A percentile compares a stretch with the other conserved stretches of the same genome.
Conservation (phyloP, 352 stramenopile species). For the Phytopythium mirpurense region DNA sequence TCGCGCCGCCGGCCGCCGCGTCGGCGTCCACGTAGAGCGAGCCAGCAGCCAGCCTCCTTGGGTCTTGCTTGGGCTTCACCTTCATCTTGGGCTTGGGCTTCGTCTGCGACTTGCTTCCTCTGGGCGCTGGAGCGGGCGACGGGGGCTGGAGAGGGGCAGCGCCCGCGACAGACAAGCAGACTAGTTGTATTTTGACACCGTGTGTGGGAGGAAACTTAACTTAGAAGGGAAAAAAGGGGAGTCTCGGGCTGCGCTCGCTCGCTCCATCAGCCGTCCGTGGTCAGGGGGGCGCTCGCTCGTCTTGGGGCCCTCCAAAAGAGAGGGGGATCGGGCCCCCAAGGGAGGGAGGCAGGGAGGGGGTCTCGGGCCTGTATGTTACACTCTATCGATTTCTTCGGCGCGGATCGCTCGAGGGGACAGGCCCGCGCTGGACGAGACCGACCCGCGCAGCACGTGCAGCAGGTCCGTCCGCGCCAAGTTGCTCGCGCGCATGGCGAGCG, state of each 20-base stretch:
- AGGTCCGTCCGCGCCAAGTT: slow-evolving; percentile 60
- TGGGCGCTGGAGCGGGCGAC: too few species aligned
- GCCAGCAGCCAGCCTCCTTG: too few species aligned
- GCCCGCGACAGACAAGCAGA: neutral
- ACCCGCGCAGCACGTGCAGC: slow-evolving; percentile 47
- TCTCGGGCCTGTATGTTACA: slow-evolving; percentile 34
- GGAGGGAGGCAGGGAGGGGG: too few species aligned
- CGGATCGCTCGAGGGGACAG: slow-evolving; percentile 24
- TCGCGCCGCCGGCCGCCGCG: neutral
- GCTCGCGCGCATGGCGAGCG: slow-evolving; percentile 41
- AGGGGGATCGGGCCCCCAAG: too few species aligned
- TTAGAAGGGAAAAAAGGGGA: slow-evolving; percentile 2
- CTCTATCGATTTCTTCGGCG: slow-evolving; percentile 65
- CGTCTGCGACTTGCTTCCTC: too few species aligned
- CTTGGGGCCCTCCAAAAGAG: too few species aligned
- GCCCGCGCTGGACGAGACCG: slow-evolving; percentile 22
- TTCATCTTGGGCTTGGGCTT: too few species aligned
- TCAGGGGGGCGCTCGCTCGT: neutral
- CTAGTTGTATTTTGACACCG: slow-evolving; percentile 1
- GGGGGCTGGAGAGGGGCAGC: neutral
- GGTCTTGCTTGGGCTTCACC: too few species aligned
- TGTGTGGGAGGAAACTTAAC: slow-evolving; percentile 19
- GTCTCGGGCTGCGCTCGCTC: too few species aligned
- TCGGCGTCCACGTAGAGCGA: neutral
- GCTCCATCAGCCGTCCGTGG: too few species aligned